Evolutionary conservation across 768 basidiomycete genomes (phyloP).

Genomic region (Kwoniella mangroviensis): DNA sequence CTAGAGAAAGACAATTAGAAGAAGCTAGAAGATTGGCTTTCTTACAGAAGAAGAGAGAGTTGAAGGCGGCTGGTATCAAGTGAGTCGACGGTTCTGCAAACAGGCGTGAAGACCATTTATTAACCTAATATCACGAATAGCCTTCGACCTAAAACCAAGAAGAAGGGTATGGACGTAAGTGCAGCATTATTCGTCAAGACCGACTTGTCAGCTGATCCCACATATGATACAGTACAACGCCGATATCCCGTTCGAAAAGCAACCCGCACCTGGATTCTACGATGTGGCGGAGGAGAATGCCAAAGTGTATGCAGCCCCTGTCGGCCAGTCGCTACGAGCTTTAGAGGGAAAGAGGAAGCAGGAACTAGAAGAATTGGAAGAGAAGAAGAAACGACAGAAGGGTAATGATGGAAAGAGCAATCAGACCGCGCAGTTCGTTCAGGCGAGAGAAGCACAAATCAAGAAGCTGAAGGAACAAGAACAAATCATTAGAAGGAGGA

Average conservation of each 20-base stretch:
- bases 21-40: conserved; percentile 93
- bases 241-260: conserved; percentile 98
- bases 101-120: not conserved
- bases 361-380: conserved; percentile 83
- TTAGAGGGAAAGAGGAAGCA: conserved; percentile 94
- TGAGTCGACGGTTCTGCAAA: conserved; percentile 57
- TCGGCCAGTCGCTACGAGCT: conserved; percentile 87
- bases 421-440: conserved; percentile 83
- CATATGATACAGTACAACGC: conserved; percentile 76
- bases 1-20: conserved; percentile 93
- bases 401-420: conserved; percentile 68
- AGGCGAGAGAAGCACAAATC: conserved; percentile 96
- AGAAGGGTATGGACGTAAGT: conserved; percentile 95
- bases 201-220: not conserved
- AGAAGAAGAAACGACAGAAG: conserved; percentile 79
- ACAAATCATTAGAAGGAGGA: conserved; percentile 84
- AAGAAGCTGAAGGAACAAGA: conserved; percentile 97
- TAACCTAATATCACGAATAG: conserved; percentile 58
- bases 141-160: conserved; percentile 91
- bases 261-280: conserved; percentile 92
- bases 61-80: conserved; percentile 98
- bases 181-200: not conserved
- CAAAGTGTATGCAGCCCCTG: conserved; percentile 77
- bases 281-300: conserved; percentile 94
- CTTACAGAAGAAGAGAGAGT: conserved; percentile 93